Evolutionary conservation across 192 early-diverging fungal genomes (phyloP).

Genomic region (Phycomyces nitens): DNA sequence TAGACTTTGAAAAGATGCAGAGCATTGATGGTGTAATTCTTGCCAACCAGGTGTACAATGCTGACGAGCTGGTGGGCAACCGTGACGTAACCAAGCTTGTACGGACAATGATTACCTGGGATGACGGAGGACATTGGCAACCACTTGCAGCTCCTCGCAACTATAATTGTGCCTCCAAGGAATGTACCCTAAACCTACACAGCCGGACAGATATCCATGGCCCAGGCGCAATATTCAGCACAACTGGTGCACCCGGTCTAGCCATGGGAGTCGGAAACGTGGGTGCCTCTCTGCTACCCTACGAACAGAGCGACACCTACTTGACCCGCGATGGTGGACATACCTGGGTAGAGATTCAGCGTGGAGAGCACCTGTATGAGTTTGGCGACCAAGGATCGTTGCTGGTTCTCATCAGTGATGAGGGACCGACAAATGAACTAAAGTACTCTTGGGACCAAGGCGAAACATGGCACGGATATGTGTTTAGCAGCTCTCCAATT

Average conservation of each 20-base stretch:
- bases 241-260: constrained; percentile 69
- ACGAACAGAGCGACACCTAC: constrained; percentile 67
- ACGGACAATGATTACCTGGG: constrained; percentile 78
- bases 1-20: constrained; percentile 91
- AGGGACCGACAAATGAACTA: constrained; percentile 61
- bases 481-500: constrained; percentile 57
- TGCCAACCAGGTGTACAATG: constrained; percentile 84
- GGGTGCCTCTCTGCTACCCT: constrained; percentile 57
- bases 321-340: constrained; percentile 83
- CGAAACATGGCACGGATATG: constrained; percentile 59
- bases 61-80: constrained; percentile 52
- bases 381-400: constrained; percentile 93
- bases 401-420: constrained; percentile 71
- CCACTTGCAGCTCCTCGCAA: constrained; percentile 50
- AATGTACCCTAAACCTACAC: constrained; percentile 80
- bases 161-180: constrained; percentile 22
- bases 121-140: constrained; percentile 80
- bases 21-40: constrained; percentile 83
- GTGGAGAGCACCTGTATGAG: constrained; percentile 67
- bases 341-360: constrained; percentile 73
- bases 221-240: constrained; percentile 63
- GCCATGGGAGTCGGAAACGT: constrained; percentile 92
- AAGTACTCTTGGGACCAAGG: constrained; percentile 83
- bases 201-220: constrained; percentile 65
- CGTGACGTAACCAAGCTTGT: constrained; percentile 60